phyloP scores from a whole-genome alignment of 164 flowering plant species.

The Liquidambar formosana region DNA sequence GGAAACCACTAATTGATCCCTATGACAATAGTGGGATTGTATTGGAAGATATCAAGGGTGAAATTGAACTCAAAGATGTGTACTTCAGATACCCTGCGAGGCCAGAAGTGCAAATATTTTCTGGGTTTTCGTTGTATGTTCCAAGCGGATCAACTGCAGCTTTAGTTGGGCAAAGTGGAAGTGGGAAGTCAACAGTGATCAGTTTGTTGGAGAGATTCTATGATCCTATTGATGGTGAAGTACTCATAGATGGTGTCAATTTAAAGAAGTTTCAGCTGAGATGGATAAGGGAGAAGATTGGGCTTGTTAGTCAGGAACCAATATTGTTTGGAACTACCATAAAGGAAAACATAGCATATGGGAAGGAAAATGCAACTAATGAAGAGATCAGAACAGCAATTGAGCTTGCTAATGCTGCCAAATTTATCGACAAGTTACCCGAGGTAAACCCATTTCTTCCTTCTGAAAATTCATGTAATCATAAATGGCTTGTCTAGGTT shows the following conservation, averaged over 20 bases:
- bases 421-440: slow-evolving; percentile 73
- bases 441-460: slow-evolving; percentile 30
- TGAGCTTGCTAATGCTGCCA: slow-evolving; percentile 77
- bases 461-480: not conserved
- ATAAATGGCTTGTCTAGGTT: too few relatives aligned
- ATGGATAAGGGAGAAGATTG: slow-evolving; percentile 70
- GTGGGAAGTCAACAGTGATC: slow-evolving; percentile 90
- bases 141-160: slow-evolving; percentile 70
- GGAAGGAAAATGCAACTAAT: slow-evolving; percentile 63
- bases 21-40: slow-evolving; percentile 41
- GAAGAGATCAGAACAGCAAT: slow-evolving; percentile 60
- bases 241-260: slow-evolving; percentile 70
- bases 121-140: slow-evolving; percentile 58
- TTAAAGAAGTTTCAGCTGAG: slow-evolving; percentile 50
- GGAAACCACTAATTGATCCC: slow-evolving; percentile 62
- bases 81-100: slow-evolving; percentile 79
- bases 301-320: slow-evolving; percentile 83
- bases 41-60: slow-evolving; percentile 63
- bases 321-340: slow-evolving; percentile 61
- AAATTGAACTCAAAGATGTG: slow-evolving; percentile 71
- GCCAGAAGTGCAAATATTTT: slow-evolving; percentile 70
- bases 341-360: slow-evolving; percentile 70
- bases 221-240: slow-evolving; percentile 78
- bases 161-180: slow-evolving; percentile 86
- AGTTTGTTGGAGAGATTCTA: slow-evolving; percentile 79